Base-by-base conservation (phyloP, 1,139 yeast genomes). In the Yamadazyma atmosphaerica region DNA sequence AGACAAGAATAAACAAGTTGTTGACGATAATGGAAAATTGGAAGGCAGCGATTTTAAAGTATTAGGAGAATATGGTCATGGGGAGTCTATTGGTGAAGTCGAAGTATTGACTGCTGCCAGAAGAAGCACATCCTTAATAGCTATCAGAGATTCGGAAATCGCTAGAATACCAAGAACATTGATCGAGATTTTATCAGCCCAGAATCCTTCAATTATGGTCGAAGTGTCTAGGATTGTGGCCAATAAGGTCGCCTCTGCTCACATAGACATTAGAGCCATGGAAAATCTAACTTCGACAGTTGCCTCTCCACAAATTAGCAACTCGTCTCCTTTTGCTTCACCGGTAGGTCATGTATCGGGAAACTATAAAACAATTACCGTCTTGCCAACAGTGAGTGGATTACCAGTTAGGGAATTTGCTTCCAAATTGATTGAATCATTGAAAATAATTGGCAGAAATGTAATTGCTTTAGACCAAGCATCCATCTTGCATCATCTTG, bases 21-120 rank as follows among this genome's bases (percentile, higher is more conserved):
- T 54, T 13, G 52, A 55, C 31, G 64, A 61, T 31, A 58, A 54
- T 23, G 50, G 49, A 10, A 57, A 58, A 12, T 27, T 34, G 11
- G 51, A 49, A 9, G 31, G 31, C 4, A 65, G 60, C 2, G 64
- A 65, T 10, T 54, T 60, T 22, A 64, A 60, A 25, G 72, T 81
- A 0, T 50, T 83, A 14, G 87, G 86, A 2, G 98, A 92, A 55
- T 83, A 81, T 54, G 96, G 97, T 0, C 96, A 89, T 57, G 98
- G 98, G 3, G 94, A 87, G 50, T 86, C 96, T 37, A 78, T 92
- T 44, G 98, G 98, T 3, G 98, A 92, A 60, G 83, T 92, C 11
- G 98, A 92, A 57, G 97, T 92, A 2, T 69, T 92, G 45, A 89
- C 98, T 0, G 92, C 94, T 8, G 79, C 86, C 3, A 72, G 81